Conservation (phyloP, 2,329 filamentous ascomycete species). For the Diplocarpon rosae region DNA sequence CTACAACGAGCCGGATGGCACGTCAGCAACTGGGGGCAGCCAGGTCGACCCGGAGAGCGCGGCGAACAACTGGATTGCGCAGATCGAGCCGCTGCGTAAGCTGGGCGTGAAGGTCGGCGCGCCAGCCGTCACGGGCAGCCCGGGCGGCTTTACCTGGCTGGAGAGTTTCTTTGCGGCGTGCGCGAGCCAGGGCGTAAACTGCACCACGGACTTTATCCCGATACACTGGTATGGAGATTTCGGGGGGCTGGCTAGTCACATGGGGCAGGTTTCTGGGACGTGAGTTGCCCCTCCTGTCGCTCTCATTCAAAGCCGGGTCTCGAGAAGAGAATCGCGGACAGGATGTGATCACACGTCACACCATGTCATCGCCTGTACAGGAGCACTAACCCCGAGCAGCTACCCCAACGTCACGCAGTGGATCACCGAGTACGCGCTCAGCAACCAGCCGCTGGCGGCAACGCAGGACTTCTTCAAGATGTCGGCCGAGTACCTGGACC, state of each 20-base stretch:
- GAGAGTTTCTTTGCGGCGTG: constrained; percentile 54
- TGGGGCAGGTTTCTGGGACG: constrained; percentile 24
- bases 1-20: constrained; percentile 71
- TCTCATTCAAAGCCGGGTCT: background rate
- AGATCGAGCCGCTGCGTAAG: constrained; percentile 57
- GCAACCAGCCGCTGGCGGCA: constrained; percentile 40
- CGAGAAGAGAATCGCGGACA: too few species aligned
- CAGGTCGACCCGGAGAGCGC: constrained; percentile 48
- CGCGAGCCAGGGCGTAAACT: constrained; percentile 39
- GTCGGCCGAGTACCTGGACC: constrained; percentile 56
- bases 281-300: constrained; percentile 14
- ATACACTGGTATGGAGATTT: constrained; percentile 58
- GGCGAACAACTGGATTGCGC: constrained; percentile 57
- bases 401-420: constrained; percentile 56
- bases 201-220: constrained; percentile 52
- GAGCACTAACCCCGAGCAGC: background rate
- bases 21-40: constrained; percentile 39
- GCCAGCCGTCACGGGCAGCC: constrained; percentile 56
- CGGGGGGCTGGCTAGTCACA: constrained; percentile 27
- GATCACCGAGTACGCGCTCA: constrained; percentile 67
- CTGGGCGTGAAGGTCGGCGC: constrained; percentile 58
- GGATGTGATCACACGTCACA: too few species aligned
- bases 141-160: constrained; percentile 54
- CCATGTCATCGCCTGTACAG: too few species aligned
- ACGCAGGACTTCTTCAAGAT: constrained; percentile 60